These are phyloP conservation scores for Fusarium sp. DNA, from an alignment of 2,329 filamentous ascomycete species.

Conservation along the genomic window DNA sequence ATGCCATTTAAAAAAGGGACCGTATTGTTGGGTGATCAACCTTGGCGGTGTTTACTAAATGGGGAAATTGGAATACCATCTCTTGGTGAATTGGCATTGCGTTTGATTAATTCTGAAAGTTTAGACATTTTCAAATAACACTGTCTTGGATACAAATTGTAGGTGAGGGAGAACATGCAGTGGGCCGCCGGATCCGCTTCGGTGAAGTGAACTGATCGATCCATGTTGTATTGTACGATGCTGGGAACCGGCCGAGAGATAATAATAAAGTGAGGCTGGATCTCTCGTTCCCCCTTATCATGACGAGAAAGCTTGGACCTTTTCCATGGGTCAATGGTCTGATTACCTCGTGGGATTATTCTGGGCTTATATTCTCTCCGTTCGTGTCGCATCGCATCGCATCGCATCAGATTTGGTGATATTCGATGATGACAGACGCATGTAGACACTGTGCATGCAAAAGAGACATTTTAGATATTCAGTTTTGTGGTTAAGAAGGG, in stretches of 20 bases:
- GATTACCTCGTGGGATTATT: constrained; percentile 29
- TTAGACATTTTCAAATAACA: constrained; percentile 13
- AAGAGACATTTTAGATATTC: constrained; percentile 5
- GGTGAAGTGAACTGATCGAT: constrained; percentile 31
- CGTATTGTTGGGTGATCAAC: constrained; percentile 19
- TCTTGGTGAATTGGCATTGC: constrained; percentile 4
- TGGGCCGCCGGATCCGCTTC: constrained; percentile 29
- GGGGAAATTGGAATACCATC: constrained; percentile 3
- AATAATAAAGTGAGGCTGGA: constrained; percentile 27
- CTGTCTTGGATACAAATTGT: constrained; percentile 11
- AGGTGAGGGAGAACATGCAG: not conserved
- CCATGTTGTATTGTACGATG: not conserved
- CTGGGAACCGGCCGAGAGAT: constrained; percentile 10
- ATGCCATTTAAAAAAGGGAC: constrained; percentile 7
- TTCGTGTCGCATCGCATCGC: not conserved
- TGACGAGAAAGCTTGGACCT: constrained; percentile 30
- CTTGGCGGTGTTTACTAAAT: constrained; percentile 19
- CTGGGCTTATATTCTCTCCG: constrained; percentile 9
- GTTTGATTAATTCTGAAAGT: constrained; percentile 2
- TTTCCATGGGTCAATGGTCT: constrained; percentile 35
- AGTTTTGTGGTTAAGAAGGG: constrained; percentile 15
- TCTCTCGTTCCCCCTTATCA: constrained; percentile 15
- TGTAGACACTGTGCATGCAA: constrained; percentile 27
- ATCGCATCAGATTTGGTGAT: not conserved
- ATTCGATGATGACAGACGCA: constrained; percentile 7